These are phyloP conservation scores for Phialophora macrospora DNA, from an alignment of 2,329 filamentous ascomycete species.

Conservation along the genomic window DNA sequence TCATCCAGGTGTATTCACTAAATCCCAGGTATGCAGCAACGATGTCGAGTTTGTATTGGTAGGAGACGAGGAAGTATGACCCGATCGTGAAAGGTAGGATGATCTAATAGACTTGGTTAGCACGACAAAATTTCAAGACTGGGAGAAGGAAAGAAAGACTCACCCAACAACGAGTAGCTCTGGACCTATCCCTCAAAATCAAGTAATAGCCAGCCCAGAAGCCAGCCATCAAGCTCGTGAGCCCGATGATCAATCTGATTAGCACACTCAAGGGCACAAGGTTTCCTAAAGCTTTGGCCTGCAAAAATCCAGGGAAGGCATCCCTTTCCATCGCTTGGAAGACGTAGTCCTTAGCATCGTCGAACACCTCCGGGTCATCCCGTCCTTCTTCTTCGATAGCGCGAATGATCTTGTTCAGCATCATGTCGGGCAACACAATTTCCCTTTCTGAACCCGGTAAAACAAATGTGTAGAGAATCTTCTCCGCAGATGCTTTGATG, in stretches of 20 bases:
- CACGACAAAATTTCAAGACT: not conserved
- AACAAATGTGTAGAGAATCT: conserved; percentile 97
- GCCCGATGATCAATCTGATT: conserved; percentile 79
- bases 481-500: conserved; percentile 90
- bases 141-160: conserved; percentile 11
- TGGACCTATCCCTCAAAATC: conserved; percentile 82
- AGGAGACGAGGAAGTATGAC: conserved; percentile 84
- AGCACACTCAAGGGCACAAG: conserved; percentile 90
- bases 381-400: conserved; percentile 89
- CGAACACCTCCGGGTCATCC: conserved; percentile 96
- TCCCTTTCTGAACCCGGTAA: conserved; percentile 95
- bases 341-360: conserved; percentile 97
- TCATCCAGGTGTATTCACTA: conserved; percentile 96
- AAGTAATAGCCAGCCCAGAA: conserved; percentile 95
- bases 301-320: conserved; percentile 95
- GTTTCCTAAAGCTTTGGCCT: conserved; percentile 94
- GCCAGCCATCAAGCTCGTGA: conserved; percentile 84
- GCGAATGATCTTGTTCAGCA: conserved; percentile 81
- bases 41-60: conserved; percentile 95
- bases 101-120: conserved; percentile 53
- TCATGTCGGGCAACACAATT: conserved; percentile 87
- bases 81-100: conserved; percentile 92
- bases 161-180: conserved; percentile 82
- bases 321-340: conserved; percentile 99
- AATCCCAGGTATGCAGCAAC: conserved; percentile 84